Evolutionary conservation across 1,139 yeast genomes (phyloP), one percentile per base, ranked within the genome.

Genomic region (Hansenula lynferdii): DNA sequence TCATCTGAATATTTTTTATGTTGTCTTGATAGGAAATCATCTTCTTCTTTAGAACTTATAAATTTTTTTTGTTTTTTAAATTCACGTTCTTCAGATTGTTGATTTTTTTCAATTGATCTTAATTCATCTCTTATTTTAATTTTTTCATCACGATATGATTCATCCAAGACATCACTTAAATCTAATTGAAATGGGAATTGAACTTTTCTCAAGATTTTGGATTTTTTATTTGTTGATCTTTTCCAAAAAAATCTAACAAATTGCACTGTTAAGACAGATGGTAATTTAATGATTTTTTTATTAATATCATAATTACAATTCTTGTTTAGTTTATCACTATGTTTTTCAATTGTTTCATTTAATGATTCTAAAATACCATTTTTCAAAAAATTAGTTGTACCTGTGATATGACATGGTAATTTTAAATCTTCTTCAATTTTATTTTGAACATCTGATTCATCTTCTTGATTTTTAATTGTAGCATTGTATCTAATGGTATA

Each of bases 191-290:
- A 85, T 33, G 99, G 99, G 64, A 94, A 92, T 47, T 83, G 86
- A 22, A 92, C 98, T 63, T 83, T 89, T 57, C 98, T 80, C 60
- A 92, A 70, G 59, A 92, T 92, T 66, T 92, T 92, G 25, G 96
- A 85, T 67, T 92, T 92, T 64, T 84, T 85, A 50, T 78, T 80
- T 8, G 95, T 85, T 44, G 92, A 95, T 55, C 92, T 76, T 60
- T 94, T 85, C 98, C 98, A 92, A 62, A 80, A 92, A 60, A 92
- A 92, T 55, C 99, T 75, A 49, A 92, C 94, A 62, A 85, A 92
- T 60, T 92, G 96, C 36, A 94, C 87, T 12, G 94, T 85, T 51
- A 92, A 70, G 57, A 83, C 84, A 57, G 85, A 84, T 42, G 99
- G 99, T 48, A 94, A 69, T 54, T 87, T 78, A 2, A 84, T 75